phyloP scores from a whole-genome alignment of 345 rosid species.

The Citrus sinensis region DNA sequence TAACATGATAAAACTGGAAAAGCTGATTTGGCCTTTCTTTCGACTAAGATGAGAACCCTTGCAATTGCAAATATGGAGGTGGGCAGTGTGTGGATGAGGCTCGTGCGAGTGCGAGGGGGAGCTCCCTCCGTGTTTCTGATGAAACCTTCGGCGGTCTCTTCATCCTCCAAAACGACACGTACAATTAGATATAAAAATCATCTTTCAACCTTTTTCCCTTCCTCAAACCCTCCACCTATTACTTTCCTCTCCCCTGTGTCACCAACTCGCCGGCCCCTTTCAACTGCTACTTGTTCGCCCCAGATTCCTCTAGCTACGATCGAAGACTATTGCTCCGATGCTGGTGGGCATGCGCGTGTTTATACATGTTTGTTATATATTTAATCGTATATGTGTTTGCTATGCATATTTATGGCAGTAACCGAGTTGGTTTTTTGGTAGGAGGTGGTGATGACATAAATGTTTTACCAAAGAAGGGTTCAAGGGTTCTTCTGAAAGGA shows the following conservation, averaged over 20 bases:
- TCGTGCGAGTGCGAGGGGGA: conserved; percentile 16
- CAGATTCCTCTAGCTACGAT: conserved; percentile 6
- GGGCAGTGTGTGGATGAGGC: conserved; percentile 45
- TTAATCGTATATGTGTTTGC: neutral
- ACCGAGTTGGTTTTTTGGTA: neutral
- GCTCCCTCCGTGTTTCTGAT: conserved; percentile 10
- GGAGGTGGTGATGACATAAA: conserved; percentile 14
- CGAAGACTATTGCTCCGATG: conserved; percentile 12
- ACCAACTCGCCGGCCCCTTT: conserved; percentile 22
- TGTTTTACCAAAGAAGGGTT: conserved; percentile 17
- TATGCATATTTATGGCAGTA: neutral
- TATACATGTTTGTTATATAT: neutral
- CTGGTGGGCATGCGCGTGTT: neutral
- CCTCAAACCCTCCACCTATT: neutral
- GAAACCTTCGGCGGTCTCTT: conserved; percentile 11
- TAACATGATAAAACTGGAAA: neutral
- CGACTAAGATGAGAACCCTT: neutral
- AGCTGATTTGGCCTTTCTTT: neutral
- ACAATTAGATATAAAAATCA: neutral
- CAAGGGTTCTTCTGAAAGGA: conserved; percentile 65
- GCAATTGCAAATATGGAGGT: conserved; percentile 24
- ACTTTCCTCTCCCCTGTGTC: conserved; percentile 17
- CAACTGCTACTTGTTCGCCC: conserved; percentile 22
- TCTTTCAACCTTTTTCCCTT: conserved; percentile 10
- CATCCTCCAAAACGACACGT: neutral